Conservation (phyloP, 495 filamentous ascomycete species). For the Penicillium canariense region DNA sequence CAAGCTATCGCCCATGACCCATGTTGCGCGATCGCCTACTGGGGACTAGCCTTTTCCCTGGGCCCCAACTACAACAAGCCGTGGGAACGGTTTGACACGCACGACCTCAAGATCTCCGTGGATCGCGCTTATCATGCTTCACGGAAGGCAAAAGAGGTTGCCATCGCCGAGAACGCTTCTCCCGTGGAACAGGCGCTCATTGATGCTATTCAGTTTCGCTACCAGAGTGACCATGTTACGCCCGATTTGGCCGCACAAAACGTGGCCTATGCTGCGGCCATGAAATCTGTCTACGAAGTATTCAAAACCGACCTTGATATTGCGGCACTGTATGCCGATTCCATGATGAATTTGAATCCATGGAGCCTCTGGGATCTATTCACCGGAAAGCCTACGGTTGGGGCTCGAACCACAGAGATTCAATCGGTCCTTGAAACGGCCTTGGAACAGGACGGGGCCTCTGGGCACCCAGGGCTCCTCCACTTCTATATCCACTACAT, state of each 20-base stretch:
- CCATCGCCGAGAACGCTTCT: conserved; percentile 17
- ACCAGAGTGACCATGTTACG: conserved; percentile 34
- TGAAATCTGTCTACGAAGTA: conserved; percentile 50
- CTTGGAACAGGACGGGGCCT: conserved; percentile 37
- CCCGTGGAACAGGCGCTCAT: conserved; percentile 54
- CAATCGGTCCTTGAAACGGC: conserved; percentile 51
- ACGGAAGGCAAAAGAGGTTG: conserved; percentile 33
- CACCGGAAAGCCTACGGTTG: conserved; percentile 50
- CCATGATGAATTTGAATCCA: conserved; percentile 63
- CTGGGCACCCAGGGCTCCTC: conserved; percentile 54
- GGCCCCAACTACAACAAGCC: conserved; percentile 72
- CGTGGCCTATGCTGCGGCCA: conserved; percentile 53
- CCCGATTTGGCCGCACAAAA: conserved; percentile 48
- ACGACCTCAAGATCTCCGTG: conserved; percentile 42
- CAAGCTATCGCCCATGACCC: conserved; percentile 51
- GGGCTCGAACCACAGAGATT: conserved; percentile 49
- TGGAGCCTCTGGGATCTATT: conserved; percentile 60
- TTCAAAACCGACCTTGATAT: conserved; percentile 55
- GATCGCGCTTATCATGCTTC: conserved; percentile 13
- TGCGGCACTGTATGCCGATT: conserved; percentile 57
- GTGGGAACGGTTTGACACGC: conserved; percentile 56
- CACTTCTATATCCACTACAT: conserved; percentile 69
- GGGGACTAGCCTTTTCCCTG: conserved; percentile 60
- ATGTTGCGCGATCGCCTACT: conserved; percentile 59
- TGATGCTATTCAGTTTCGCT: conserved; percentile 52